phyloP scores from a whole-genome alignment of 1,284 basidiomycete genomes.

The Pseudozyma thailandica region DNA sequence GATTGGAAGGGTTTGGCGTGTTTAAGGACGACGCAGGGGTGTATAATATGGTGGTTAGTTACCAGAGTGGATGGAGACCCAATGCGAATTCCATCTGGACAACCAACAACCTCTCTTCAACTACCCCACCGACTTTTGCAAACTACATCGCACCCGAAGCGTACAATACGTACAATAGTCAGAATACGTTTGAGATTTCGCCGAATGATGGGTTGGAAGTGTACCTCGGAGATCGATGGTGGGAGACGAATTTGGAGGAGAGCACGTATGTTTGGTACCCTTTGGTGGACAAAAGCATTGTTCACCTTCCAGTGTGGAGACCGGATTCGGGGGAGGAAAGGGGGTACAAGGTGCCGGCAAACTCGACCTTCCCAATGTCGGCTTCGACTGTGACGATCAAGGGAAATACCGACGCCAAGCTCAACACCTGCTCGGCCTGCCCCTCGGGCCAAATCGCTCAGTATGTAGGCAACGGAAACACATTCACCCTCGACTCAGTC shows the following conservation, averaged over 20 bases:
- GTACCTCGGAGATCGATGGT: conserved; percentile 34
- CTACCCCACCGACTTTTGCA: conserved; percentile 2
- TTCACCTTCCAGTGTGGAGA: conserved; percentile 20
- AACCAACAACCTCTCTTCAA: conserved; percentile 5
- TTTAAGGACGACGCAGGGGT: conserved; percentile 14
- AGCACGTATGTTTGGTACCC: conserved; percentile 32
- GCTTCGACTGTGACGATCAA: conserved; percentile 3
- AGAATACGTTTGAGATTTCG: conserved; percentile 33
- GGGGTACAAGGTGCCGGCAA: conserved; percentile 7
- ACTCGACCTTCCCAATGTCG: conserved; percentile 12
- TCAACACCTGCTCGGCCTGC: conserved; percentile 13
- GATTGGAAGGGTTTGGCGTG: conserved; percentile 31
- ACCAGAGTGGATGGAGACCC: conserved; percentile 29
- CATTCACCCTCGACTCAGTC: conserved; percentile 19
- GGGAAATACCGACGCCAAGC: conserved; percentile 5
- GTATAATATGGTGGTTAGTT: conserved; percentile 28
- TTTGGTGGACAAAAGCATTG: not conserved
- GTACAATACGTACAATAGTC: conserved; percentile 25
- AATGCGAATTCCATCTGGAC: conserved; percentile 32
- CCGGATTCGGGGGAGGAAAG: not conserved
- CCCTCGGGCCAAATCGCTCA: conserved; percentile 20
- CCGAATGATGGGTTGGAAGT: conserved; percentile 15
- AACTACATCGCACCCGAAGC: conserved; percentile 15
- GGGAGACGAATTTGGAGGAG: conserved; percentile 16
- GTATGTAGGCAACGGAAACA: conserved; percentile 20